A percentile compares a stretch with the other conserved stretches of the same genome.
Conservation (phyloP, 306 rosid genomes). For the Mucuna pruriens region DNA sequence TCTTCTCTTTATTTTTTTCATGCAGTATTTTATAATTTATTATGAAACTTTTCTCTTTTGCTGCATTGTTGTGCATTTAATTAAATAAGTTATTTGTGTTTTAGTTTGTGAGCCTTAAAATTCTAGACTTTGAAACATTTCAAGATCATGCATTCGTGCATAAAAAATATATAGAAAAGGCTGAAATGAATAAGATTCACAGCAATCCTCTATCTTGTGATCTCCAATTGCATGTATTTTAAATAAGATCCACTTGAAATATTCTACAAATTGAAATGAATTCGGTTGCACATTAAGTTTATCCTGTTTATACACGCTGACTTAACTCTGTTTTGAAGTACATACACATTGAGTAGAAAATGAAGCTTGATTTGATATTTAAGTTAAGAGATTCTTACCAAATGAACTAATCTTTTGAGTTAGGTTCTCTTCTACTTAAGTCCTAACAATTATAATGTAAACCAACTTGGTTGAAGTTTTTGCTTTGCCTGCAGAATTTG, state of each 20-base stretch:
- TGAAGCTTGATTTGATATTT: too few species aligned
- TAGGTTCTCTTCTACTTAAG: too few species aligned
- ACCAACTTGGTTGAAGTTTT: not conserved
- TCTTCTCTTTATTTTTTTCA: not conserved
- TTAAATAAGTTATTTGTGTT: not conserved
- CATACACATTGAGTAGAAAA: too few species aligned
- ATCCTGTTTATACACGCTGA: not conserved
- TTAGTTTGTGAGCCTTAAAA: constrained; percentile 1
- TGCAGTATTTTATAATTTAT: not conserved
- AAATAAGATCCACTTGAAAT: not conserved
- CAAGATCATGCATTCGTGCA: not conserved
- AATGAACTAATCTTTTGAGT: too few species aligned
- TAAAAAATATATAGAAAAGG: not conserved
- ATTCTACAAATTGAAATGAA: not conserved
- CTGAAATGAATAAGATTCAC: not conserved
- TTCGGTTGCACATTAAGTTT: not conserved
- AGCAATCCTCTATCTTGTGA: not conserved
- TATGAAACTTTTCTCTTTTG: not conserved
- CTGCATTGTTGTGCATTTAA: not conserved
- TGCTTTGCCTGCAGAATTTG: not conserved
- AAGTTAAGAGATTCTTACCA: too few species aligned
- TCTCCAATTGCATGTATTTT: not conserved
- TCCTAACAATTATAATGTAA: too few species aligned
- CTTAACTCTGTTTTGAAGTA: too few species aligned
- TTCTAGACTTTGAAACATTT: not conserved